Base-by-base conservation (phyloP, 805 yeast genomes). In the Myxozyma melibiosi region DNA sequence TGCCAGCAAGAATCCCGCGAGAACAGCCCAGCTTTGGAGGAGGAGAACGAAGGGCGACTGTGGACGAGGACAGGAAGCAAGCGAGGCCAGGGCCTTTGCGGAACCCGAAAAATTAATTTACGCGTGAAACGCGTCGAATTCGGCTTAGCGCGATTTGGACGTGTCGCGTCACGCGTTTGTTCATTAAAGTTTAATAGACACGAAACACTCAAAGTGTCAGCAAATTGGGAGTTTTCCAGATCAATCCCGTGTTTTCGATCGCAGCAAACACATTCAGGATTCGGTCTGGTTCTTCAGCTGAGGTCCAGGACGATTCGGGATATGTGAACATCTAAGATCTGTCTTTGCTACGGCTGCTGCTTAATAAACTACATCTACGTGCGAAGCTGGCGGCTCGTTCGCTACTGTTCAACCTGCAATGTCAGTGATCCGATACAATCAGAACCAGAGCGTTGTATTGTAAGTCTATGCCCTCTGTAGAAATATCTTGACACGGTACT, bases 341-440 rank as follows among this genome's bases (percentile, higher is more conserved):
- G 7, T 3, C 14, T 30, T 20, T 43, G n/a, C 14, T 43, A 18
- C 38, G 9, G 6, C 9, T 16, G 4, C 13, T 31, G 9, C 20
- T 11, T n/a, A 22, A n/a, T 39, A 8, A 24, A 3, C 14, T 11
- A 28, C 20, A 20, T 38, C 24, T 9, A 2, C 27, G 24, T n/a
- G n/a, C n/a, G n/a, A n/a, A n/a, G n/a, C n/a, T n/a, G n/a, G n/a
- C n/a, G n/a, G n/a, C n/a, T n/a, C n/a, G n/a, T n/a, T n/a, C n/a
- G n/a, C n/a, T n/a, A n/a, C n/a, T n/a, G n/a, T n/a, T n/a, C 24
- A 11, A 11, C 8, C 11, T 20, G 9, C 42, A 8, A 60, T 60
- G 64, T 60, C 64, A 24, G 44, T 60, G 22, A 38, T 60, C 25
- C 64, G 61, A 20, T 60, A 60, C 37, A 41, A 57, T 34, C 50